These are phyloP conservation scores for Solanum microdontum DNA, from an alignment of 257 asterid species.

Conservation along the genomic window DNA sequence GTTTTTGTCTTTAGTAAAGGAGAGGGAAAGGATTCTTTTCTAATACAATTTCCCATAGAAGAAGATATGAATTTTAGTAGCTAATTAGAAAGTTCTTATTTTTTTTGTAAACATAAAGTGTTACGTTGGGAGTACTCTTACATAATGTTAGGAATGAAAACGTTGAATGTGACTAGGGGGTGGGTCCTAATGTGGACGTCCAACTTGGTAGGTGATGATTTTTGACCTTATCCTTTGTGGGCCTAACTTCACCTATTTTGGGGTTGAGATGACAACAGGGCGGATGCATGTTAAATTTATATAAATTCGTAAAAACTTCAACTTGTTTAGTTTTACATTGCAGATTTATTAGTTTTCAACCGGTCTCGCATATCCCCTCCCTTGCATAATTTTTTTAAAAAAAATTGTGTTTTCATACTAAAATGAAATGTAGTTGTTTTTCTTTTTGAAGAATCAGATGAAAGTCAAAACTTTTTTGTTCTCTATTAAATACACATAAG, in stretches of 20 bases:
- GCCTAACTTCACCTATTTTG: background rate
- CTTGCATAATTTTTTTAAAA: no score
- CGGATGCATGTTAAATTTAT: background rate
- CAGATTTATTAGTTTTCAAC: no score
- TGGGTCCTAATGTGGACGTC: background rate
- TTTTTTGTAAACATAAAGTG: background rate
- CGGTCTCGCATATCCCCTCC: no score
- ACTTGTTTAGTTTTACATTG: no score
- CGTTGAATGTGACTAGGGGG: background rate
- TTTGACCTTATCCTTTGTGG: background rate
- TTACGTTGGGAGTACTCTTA: background rate
- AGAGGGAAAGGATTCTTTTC: conserved; percentile 10
- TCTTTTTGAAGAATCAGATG: no score
- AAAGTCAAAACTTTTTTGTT: no score
- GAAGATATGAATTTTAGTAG: background rate
- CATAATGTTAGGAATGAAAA: background rate
- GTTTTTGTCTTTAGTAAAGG: background rate
- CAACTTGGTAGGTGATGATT: background rate
- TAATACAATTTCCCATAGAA: conserved; percentile 49
- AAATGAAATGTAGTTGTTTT: no score
- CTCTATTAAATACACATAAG: no score
- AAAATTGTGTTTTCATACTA: no score
- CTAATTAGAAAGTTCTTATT: background rate
- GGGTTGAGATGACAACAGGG: no score
- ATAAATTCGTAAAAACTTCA: no score